phyloP scores from a whole-genome alignment of 495 filamentous ascomycete genomes.

The Beverwykella pulmonaria region DNA sequence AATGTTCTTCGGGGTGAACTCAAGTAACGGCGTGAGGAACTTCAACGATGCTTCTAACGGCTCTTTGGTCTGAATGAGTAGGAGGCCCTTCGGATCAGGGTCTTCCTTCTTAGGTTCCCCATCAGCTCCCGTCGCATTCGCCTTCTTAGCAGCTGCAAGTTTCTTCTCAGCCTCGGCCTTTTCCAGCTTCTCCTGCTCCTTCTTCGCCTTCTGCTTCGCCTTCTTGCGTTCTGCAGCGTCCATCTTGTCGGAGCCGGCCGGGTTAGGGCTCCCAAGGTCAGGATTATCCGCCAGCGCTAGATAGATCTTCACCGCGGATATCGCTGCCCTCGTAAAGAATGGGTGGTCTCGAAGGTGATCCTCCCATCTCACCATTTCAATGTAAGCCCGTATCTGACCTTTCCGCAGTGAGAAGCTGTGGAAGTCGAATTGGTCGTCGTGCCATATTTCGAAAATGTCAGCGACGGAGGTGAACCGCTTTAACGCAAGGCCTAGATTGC shows the following conservation, averaged over 20 bases:
- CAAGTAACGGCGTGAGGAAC: conserved; percentile 77
- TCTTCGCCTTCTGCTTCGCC: conserved; percentile 91
- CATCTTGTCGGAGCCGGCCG: conserved; percentile 56
- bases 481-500: conserved; percentile 79
- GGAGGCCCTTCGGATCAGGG: conserved; percentile 77
- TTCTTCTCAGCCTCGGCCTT: conserved; percentile 79
- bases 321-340: conserved; percentile 84
- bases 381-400: conserved; percentile 90
- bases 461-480: conserved; percentile 85
- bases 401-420: conserved; percentile 95
- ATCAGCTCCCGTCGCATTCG: conserved; percentile 51
- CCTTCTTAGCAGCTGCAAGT: conserved; percentile 67
- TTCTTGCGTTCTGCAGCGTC: conserved; percentile 82
- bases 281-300: conserved; percentile 78
- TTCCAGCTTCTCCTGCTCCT: conserved; percentile 82
- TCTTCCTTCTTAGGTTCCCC: conserved; percentile 75
- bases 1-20: conserved; percentile 79
- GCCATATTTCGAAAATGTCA: conserved; percentile 95
- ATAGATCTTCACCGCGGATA: conserved; percentile 80
- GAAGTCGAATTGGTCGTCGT: conserved; percentile 99
- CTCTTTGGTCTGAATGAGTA: conserved; percentile 74
- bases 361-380: conserved; percentile 97
- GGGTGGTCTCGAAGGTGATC: conserved; percentile 87
- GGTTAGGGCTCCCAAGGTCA: conserved; percentile 58
- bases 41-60: conserved; percentile 86